Base-by-base conservation (phyloP, 352 stramenopile genomes). In the Pythium coloratum region DNA sequence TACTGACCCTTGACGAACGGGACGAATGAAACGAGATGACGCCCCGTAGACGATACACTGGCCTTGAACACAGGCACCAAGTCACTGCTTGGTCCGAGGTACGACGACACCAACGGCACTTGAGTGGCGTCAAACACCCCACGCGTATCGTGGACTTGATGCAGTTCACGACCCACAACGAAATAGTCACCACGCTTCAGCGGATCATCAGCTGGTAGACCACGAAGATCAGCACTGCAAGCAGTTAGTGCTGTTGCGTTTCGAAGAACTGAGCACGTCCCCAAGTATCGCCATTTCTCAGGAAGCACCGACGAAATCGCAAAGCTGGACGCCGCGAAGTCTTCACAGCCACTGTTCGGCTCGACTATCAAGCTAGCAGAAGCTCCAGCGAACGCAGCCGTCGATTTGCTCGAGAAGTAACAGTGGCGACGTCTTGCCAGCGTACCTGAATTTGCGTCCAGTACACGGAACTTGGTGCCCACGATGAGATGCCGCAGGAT, bases 1-100 rank as follows among this genome's bases (percentile, higher is more conserved):
- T 99, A 99, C 32, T 73, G 76, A 5, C 96, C 96, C 62, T 95
- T 92, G 20, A 98, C 88, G 24, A 89, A 82, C 0, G 94, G 93
- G 24, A 91, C 91, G 76, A 98, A 97, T 32, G 81, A 88, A 6
- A 98, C 80, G 1, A 73, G 70, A 62, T 98, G 88, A 1, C 77
- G 92, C 0, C 94, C 95, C 4, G 89, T 97, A 9, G 68, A 65
- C 0, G 24, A 53, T 4, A n/a, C 24, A 0, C 78, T 80, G 14
- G 75, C 76, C 47, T 92, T 91, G 50, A 82, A 95, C 0, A 96
- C 76, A 12, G 84, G 80, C 1, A 93, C 81, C 6, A 82, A 64
- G 32, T 84, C 75, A 26, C 72, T 87, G 2, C 75, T 77, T 4
- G 70, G 53, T 18, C 89, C 91, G 33, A 78, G 73, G 67, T 96